Conservation (phyloP, 352 stramenopile species). For the Lagenidium giganteum region DNA sequence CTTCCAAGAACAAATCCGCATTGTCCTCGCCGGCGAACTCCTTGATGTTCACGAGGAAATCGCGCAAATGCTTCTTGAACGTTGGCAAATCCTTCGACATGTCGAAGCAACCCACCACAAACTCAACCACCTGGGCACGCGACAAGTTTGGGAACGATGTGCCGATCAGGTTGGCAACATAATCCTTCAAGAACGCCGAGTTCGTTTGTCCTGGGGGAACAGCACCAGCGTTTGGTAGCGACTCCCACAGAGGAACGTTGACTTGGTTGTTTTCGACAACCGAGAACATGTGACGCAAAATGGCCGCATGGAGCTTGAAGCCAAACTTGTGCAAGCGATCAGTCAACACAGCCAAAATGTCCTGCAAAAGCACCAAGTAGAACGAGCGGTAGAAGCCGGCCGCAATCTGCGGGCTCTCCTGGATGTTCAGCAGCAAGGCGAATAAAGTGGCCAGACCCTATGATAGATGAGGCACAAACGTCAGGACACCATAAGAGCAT, state of each 20-base stretch:
- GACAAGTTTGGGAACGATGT: slow-evolving; percentile 97
- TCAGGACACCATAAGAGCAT: slow-evolving; percentile 3
- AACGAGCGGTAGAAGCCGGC: slow-evolving; percentile 99
- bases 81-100: slow-evolving; percentile 95
- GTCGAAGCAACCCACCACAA: slow-evolving; percentile 98
- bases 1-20: slow-evolving; percentile 94
- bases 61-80: slow-evolving; percentile 98
- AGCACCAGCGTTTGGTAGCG: slow-evolving; percentile 56
- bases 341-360: slow-evolving; percentile 97
- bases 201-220: slow-evolving; percentile 73
- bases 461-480: slow-evolving; percentile 6
- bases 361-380: slow-evolving; percentile 91
- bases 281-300: slow-evolving; percentile 98
- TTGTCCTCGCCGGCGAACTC: slow-evolving; percentile 98
- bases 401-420: slow-evolving; percentile 91
- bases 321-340: slow-evolving; percentile 98
- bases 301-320: slow-evolving; percentile 98
- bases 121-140: slow-evolving; percentile 91
- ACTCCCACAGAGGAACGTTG: slow-evolving; percentile 94
- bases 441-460: slow-evolving; percentile 95
- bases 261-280: slow-evolving; percentile 97
- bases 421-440: slow-evolving; percentile 95
- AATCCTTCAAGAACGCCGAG: slow-evolving; percentile 93
- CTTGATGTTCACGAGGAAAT: slow-evolving; percentile 99
- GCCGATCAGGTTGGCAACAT: slow-evolving; percentile 96